Evolutionary conservation across 768 basidiomycete genomes (phyloP), one percentile per base, ranked within the genome.

Genomic region (Rhodocollybia butyracea): DNA sequence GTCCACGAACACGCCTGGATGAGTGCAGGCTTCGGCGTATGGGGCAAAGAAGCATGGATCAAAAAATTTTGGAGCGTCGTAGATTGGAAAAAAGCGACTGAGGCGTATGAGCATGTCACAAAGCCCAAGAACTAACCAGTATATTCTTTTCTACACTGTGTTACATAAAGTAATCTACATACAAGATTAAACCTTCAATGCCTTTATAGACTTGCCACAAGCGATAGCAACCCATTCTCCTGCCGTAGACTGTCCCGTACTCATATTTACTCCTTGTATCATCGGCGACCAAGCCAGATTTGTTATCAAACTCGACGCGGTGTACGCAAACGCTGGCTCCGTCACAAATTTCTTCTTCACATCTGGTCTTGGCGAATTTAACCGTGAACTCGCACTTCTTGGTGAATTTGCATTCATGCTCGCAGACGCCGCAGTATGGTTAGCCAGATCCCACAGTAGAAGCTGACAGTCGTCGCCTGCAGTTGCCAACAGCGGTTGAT

Each of bases 381-480:
- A 71, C 5, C 91, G 81, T 32, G 88, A 84, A 53, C 84, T 83
- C 15, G 80, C 75, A 45, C 84, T 81, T n/a, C 88, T 80, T 21
- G 88, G 89, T 29, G 87, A 90, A 21, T 85, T 77, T 3, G 82
- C 80, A 34, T 73, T 76, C 48, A 50, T 50, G 48, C 48, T 50
- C 21, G 48, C 48, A n/a, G 48, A 50, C 60, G 79, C 38, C 24
- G 53, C 83, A 8, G 85, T 80, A 64, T 85, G 76, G 51, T 76
- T 74, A 56, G 85, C 76, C 41, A 97, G 80, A 67, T 98, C 95
- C 91, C 95, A 98, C 13, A 98, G 68, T 10, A 97, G 75, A n/a
- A 97, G 76, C 72, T 96, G 94, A 60, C 89, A 89, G 71, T 98
- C 95, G 68, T 98, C 95, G 54, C 85, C 94, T 97, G 91, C 93